A percentile compares a stretch with the other conserved stretches of the same genome.
Conservation (phyloP, 768 basidiomycete genomes). For the Suillus alpinus region DNA sequence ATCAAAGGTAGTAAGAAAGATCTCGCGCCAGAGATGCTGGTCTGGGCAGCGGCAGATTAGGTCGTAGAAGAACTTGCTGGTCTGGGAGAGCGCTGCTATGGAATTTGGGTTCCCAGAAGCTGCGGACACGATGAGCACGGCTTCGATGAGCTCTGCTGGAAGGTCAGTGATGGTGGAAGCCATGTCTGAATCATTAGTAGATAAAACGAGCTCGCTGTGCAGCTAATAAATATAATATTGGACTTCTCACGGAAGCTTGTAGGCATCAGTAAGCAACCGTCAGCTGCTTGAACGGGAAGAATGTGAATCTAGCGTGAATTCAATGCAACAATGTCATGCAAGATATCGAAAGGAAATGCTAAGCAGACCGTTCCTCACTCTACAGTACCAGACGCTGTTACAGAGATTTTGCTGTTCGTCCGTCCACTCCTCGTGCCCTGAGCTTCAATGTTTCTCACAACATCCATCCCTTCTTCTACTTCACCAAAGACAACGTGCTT, state of each 20-base stretch:
- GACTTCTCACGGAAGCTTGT: background rate
- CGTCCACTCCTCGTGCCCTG: constrained; percentile 26
- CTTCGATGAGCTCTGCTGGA: constrained; percentile 42
- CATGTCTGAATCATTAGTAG: background rate
- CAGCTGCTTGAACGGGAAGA: background rate
- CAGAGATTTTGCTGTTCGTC: constrained; percentile 41
- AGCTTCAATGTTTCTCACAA: constrained; percentile 40
- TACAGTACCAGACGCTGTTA: constrained; percentile 53
- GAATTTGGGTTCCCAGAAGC: constrained; percentile 27
- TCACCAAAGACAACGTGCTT: constrained; percentile 49
- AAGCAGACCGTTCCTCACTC: constrained; percentile 18
- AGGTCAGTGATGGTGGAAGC: constrained; percentile 10
- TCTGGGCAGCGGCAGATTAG: constrained; percentile 35
- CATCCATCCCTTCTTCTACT: constrained; percentile 41
- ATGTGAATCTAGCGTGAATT: background rate
- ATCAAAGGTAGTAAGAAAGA: constrained; percentile 49
- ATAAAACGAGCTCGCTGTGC: background rate
- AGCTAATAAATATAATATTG: background rate
- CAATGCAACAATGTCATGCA: background rate
- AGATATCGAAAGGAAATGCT: background rate
- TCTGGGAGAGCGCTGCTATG: constrained; percentile 35
- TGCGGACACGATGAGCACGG: constrained; percentile 28
- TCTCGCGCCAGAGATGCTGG: constrained; percentile 44
- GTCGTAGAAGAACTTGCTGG: constrained; percentile 31
- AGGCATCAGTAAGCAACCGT: background rate